A percentile compares a stretch with the other conserved stretches of the same genome.
phyloP scores from a whole-genome alignment of 106 monocot genomes.

The Gastrodia elata region DNA sequence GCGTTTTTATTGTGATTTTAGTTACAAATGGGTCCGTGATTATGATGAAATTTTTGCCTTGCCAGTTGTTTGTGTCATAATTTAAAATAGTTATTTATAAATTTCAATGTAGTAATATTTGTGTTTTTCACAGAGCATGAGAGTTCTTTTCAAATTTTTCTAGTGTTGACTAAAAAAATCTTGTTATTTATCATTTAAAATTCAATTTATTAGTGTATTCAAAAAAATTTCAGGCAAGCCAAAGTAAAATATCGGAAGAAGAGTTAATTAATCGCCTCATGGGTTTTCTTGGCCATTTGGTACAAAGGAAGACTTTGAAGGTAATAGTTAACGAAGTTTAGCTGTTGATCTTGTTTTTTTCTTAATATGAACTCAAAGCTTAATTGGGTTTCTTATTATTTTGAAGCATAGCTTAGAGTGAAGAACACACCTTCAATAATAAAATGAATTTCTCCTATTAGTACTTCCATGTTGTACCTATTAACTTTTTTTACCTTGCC shows the following conservation, averaged over 20 bases:
- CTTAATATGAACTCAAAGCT: neutral
- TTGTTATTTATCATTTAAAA: too few species aligned
- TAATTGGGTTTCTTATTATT: neutral
- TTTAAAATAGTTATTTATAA: neutral
- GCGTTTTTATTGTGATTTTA: neutral
- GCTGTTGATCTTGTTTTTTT: too few species aligned
- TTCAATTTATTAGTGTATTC: neutral
- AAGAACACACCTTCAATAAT: neutral
- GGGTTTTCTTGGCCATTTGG: constrained; percentile 84
- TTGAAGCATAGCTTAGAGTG: too few species aligned
- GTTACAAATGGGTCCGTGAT: neutral
- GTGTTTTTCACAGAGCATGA: neutral
- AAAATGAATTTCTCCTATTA: neutral
- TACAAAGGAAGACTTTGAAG: constrained; percentile 40
- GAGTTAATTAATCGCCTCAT: constrained; percentile 79
- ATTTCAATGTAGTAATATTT: neutral
- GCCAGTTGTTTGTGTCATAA: neutral
- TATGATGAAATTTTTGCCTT: neutral
- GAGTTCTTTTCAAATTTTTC: neutral
- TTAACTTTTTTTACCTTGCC: neutral
- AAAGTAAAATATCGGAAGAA: constrained; percentile 69
- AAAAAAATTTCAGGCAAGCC: constrained; percentile 24
- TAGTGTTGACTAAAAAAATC: neutral
- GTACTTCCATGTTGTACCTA: neutral
- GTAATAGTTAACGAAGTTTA: neutral